A percentile compares a stretch with the other conserved stretches of the same genome.
phyloP scores from a whole-genome alignment of 495 filamentous ascomycete species.

The Penicillium verhagenii region DNA sequence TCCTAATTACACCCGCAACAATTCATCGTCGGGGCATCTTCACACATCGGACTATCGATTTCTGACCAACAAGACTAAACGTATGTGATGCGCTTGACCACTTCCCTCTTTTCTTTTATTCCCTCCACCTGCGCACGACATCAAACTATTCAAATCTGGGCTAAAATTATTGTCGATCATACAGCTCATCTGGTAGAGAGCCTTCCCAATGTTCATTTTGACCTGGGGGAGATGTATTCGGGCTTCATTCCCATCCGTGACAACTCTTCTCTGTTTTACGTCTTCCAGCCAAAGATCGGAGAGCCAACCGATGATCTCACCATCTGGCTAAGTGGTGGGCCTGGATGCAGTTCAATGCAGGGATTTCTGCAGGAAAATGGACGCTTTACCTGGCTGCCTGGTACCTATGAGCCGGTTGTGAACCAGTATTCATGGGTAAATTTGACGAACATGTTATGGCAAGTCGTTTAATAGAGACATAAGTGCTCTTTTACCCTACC shows the following conservation, averaged over 20 bases:
- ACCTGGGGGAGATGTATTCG: constrained; percentile 74
- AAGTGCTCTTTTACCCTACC: too few relatives aligned
- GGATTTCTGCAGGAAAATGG: constrained; percentile 69
- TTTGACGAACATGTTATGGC: constrained; percentile 63
- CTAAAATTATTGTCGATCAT: neutral
- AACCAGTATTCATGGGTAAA: constrained; percentile 69
- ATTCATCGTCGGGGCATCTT: neutral
- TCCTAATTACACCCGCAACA: neutral
- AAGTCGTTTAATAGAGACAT: constrained; percentile 17
- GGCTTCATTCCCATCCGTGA: constrained; percentile 70
- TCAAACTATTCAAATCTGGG: too few relatives aligned
- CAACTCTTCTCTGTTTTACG: constrained; percentile 52
- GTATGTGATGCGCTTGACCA: too few relatives aligned
- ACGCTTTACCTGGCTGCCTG: constrained; percentile 60
- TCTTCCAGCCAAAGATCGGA: constrained; percentile 49
- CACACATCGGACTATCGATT: constrained; percentile 35
- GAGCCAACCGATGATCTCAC: constrained; percentile 61
- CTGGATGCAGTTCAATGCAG: constrained; percentile 65
- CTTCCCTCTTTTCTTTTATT: too few relatives aligned
- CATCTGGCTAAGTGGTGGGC: constrained; percentile 73
- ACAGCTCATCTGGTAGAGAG: constrained; percentile 64
- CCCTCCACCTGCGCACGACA: too few relatives aligned
- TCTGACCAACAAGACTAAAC: constrained; percentile 32
- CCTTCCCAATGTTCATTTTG: constrained; percentile 71
- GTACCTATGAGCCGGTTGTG: constrained; percentile 54